Conservation (phyloP, 495 filamentous ascomycete genomes). For the Podospora didyma region DNA sequence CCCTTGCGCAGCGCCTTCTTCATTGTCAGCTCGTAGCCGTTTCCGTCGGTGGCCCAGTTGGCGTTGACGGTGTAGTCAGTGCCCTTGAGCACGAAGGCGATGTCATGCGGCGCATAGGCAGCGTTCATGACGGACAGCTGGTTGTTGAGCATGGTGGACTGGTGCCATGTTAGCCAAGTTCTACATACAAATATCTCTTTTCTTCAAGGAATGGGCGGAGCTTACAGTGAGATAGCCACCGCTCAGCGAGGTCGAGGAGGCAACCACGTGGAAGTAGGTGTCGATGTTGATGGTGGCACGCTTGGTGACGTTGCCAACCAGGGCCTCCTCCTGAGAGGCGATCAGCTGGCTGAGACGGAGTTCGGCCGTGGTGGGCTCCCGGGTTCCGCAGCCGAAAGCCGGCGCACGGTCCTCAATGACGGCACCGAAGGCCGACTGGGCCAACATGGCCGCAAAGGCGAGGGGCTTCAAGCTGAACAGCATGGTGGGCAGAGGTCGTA, state of each 20-base stretch:
- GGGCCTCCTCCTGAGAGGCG: slow-evolving; percentile 22
- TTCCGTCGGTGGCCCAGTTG: slow-evolving; percentile 48
- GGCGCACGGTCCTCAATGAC: slow-evolving; percentile 1
- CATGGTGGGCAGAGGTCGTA: slow-evolving; percentile 25
- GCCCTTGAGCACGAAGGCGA: slow-evolving; percentile 49
- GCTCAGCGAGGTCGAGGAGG: slow-evolving; percentile 36
- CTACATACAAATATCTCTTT: too few species aligned
- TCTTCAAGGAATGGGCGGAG: slow-evolving; percentile 13
- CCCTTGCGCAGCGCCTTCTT: slow-evolving; percentile 58
- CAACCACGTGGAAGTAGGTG: slow-evolving; percentile 62
- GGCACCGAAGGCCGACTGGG: slow-evolving; percentile 27
- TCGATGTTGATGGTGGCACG: slow-evolving; percentile 40
- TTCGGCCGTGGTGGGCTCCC: slow-evolving; percentile 36
- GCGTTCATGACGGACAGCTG: slow-evolving; percentile 48
- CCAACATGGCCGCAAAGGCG: slow-evolving; percentile 26
- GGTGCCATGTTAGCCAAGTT: background rate
- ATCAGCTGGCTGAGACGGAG: slow-evolving; percentile 26
- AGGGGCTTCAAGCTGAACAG: slow-evolving; percentile 26
- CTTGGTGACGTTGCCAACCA: slow-evolving; percentile 19
- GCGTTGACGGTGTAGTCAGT: slow-evolving; percentile 56
- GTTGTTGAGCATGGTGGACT: slow-evolving; percentile 32
- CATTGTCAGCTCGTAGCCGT: slow-evolving; percentile 47
- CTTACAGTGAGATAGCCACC: slow-evolving; percentile 49
- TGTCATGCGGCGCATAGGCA: slow-evolving; percentile 46
- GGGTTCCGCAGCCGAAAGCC: slow-evolving; percentile 35